Base-by-base conservation (phyloP, 208 protist genomes). In the Trypanosoma melophagium region DNA sequence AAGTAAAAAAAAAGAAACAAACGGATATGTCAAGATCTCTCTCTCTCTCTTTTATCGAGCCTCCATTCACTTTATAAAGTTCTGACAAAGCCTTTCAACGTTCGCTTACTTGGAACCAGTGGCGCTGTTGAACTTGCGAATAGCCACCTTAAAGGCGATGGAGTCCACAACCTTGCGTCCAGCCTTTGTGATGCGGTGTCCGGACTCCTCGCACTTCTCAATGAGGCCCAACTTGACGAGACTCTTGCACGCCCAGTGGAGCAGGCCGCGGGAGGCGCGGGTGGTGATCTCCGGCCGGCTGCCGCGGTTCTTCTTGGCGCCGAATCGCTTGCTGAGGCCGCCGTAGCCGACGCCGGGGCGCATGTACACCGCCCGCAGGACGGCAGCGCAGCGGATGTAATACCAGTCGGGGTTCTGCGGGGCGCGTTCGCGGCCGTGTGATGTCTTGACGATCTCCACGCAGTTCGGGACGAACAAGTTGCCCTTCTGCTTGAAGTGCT, bases 321-420 rank as follows among this genome's bases (percentile, higher is more conserved):
- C 88, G 83, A 98, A 99, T 66, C 87, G 87, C 80, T 95, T 95
- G 86, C 85, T 95, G 47, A 98, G 90, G 40, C 83, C 85, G 55
- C 88, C 96, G 74, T 98, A 97, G 77, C 98, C 97, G 24, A 92
- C 86, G 66, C 94, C 94, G 45, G 92, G 90, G 78, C 95, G 93
- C 31, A 99, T 67, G 88, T 99, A 99, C 65, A 99, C 82, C 71
- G 96, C 93, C 82, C 98, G 97, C 60, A 98, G 96, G 31, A 99
- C 89, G 54, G 97, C 90, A 59, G 98, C 98, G 75, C 85, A 90
- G 73, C 97, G 96, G 80, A 98, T 88, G 90, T 98, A 99, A 84
- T 97, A 99, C 98, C 98, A 99, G 89, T 99, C 97, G 64, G 92
- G 84, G 87, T 99, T 97, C 78, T 93, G 88, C 60, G 98, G 98